Percentiles rank a stretch among this genome's conserved stretches.
Conservation (phyloP, 441 rosid species). For the Corymbia citriodora region DNA sequence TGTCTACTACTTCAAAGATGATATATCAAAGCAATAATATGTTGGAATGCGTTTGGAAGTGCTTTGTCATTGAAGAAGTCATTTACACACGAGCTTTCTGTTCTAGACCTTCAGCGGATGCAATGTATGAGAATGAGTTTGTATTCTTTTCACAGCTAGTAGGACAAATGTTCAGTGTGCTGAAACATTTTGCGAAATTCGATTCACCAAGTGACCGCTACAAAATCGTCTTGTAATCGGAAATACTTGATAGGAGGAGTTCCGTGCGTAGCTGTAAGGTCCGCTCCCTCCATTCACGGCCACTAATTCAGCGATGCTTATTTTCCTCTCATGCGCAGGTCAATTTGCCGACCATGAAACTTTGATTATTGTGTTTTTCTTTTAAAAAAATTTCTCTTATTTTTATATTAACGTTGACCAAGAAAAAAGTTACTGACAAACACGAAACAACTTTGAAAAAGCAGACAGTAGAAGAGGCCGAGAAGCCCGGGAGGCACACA, state of each 20-base stretch:
- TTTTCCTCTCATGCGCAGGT: background rate
- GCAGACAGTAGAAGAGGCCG: background rate
- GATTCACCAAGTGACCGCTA: background rate
- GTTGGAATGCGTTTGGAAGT: background rate
- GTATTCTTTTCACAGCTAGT: background rate
- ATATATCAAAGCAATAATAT: background rate
- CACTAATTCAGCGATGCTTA: background rate
- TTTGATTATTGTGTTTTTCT: background rate
- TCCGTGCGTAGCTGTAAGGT: background rate
- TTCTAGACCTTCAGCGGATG: no score
- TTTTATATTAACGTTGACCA: background rate
- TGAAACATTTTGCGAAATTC: no score
- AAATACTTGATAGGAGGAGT: background rate
- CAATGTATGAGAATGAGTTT: background rate
- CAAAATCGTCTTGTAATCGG: background rate
- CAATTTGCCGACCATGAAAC: background rate
- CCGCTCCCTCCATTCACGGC: background rate
- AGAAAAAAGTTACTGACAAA: background rate
- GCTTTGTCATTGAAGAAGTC: background rate
- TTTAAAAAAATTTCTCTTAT: no score
- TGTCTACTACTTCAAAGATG: background rate
- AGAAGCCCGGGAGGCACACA: background rate
- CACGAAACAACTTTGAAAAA: background rate
- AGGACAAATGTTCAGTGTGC: background rate
- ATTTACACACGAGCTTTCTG: background rate